Base-by-base conservation (phyloP, 805 yeast species). In the Wickerhamomyces canadensis region DNA sequence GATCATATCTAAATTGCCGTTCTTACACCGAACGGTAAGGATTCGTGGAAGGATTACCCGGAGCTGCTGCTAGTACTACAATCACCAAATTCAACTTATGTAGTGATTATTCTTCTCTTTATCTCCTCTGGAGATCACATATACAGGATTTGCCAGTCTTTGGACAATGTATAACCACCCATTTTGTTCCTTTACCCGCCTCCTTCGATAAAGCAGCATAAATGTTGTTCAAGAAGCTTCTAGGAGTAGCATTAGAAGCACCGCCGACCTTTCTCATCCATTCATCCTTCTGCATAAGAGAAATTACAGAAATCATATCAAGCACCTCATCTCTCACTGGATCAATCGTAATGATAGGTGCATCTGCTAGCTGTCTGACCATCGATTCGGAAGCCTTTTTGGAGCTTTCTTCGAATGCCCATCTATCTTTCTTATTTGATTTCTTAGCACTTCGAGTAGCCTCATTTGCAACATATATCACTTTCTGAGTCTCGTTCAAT, bases 261-360 rank as follows among this genome's bases (percentile, higher is more conserved):
- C 91, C 87, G 7, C 89, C 84, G 5, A 91, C 87, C 47, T 84
- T 83, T 49, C 94, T 72, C 36, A 81, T 64, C 74, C 75, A 72
- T 68, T 85, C 91, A 43, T 86, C 95, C 34, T 77, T 80, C 44
- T 77, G 87, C 21, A 70, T 67, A n/a, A 86, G 60, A 0, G 94
- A 81, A 0, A 89, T 82, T 3, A 81, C 73, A 12, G 84, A 70
- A 27, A 91, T 84, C 72, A 88, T 84, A 35, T 88, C 91, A 43
- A 93, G 58, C 2, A 86, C 84, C 43, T 88, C 97, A 48, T 86
- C 95, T 43, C 81, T 71, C 11, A 78, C 61, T 4, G 76, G 78
- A 54, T 91, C 98, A 24, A 91, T 76, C 0, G 83, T 74, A 33
- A 88, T 68, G 1, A 91, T 74, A 0, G 97, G 91, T 0, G 93